phyloP scores from a whole-genome alignment of 805 yeast genomes.

The Kodamaea hsintzibuensis region DNA sequence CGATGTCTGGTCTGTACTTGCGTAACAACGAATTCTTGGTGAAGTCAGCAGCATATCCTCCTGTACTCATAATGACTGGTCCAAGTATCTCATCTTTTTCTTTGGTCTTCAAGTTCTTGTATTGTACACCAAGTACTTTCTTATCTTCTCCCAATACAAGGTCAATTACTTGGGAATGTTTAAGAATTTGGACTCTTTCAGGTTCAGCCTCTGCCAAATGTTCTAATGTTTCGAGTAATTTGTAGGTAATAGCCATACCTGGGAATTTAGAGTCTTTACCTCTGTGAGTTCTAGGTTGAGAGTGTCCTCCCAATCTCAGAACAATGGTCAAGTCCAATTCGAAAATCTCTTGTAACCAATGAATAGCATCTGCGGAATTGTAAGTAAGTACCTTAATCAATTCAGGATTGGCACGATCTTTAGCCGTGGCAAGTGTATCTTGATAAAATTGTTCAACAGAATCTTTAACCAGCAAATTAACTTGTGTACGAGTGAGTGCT shows the following conservation, averaged over 20 bases:
- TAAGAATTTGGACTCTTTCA: slow-evolving; percentile 30
- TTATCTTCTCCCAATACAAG: slow-evolving; percentile 34
- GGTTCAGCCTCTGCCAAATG: slow-evolving; percentile 47
- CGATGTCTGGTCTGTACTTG: slow-evolving; percentile 59
- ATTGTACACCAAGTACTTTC: slow-evolving; percentile 29
- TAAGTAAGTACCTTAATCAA: slow-evolving; percentile 60
- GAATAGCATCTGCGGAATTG: slow-evolving; percentile 66
- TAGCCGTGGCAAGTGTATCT: slow-evolving; percentile 70
- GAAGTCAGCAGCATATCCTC: slow-evolving; percentile 69
- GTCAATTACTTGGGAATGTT: slow-evolving; percentile 36
- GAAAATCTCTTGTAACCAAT: slow-evolving; percentile 69
- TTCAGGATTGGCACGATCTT: slow-evolving; percentile 55
- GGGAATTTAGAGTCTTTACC: slow-evolving; percentile 68
- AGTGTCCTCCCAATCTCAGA: slow-evolving; percentile 81
- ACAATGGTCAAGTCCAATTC: slow-evolving; percentile 64
- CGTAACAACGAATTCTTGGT: slow-evolving; percentile 51
- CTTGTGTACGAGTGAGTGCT: slow-evolving; percentile 65
- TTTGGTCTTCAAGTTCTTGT: slow-evolving; percentile 33
- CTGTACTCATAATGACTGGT: slow-evolving; percentile 63
- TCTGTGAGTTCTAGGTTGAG: slow-evolving; percentile 77
- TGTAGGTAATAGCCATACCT: slow-evolving; percentile 64
- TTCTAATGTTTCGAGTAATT: slow-evolving; percentile 51
- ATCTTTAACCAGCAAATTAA: slow-evolving; percentile 50
- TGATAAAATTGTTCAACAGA: slow-evolving; percentile 56
- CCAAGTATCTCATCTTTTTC: slow-evolving; percentile 41